Evolutionary conservation across 306 rosid genomes (phyloP), one percentile per base, ranked within the genome.

Genomic region (Phaseolus lunatus): DNA sequence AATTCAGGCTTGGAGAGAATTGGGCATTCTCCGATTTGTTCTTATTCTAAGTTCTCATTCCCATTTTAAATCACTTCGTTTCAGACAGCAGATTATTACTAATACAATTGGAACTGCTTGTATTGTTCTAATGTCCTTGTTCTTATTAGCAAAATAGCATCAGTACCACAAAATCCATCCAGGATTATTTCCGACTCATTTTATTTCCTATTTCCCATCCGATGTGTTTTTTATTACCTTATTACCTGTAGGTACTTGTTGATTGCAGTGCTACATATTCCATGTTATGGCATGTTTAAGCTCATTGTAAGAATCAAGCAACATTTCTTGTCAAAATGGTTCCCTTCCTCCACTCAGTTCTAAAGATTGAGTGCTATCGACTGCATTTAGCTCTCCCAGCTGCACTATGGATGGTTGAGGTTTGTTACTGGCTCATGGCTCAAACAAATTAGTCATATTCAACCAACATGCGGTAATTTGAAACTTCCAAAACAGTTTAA

Each of bases 251-350:
- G 89, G 82, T 85, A 85, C 76, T 82, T 85, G 77, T 14, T 76
- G 72, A 19, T 82, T 52, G 89, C 83, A 59, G 16, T 85, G 62
- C 31, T 85, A 73, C 89, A 82, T 72, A 52, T 82, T 79, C 89
- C 89, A 79, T 85, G 89, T 35, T 85, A 82, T 79, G 89, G 78
- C 41, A 4, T 79, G 61, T 85, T 85, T 82, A 56, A 52, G 74
- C 78, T 85, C 75, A 79, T 85, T 26, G 78, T 82, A 37, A 80
- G 72, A 31, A 18, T 53, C 54, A 85, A 85, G 72, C 73, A 79
- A 29, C 43, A 72, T 82, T 19, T 76, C 70, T 75, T 82, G 53
- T 82, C 80, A 22, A 82, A 67, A 76, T 50, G 89, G 86, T 82
- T 85, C 77, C 84, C 80, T 16, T 82, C 82, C 75, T 85, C 86